Base-by-base conservation (phyloP, 305 asterid genomes). In the Fraxinus paxiana region DNA sequence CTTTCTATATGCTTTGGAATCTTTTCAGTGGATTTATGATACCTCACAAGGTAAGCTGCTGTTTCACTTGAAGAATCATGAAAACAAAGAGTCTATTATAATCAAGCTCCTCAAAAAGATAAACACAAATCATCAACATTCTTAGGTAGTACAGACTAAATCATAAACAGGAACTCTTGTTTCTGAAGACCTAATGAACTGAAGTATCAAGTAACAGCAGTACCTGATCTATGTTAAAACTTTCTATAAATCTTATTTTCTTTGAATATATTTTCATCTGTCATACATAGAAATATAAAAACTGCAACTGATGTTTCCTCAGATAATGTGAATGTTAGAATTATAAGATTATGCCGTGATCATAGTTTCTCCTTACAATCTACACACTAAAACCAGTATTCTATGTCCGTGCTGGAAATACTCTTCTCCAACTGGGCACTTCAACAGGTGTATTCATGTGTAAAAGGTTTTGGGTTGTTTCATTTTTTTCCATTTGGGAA, bases 21-120 rank as follows among this genome's bases (percentile, higher is more conserved):
- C 97, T 95, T 87, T 95, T 95, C 89, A 89, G 97, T 56, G 99
- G 99, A 65, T 95, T 95, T 88, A 91, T 95, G 97, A 90, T 95
- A 56, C 97, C 99, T 71, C 94, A 93, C 88, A 93, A 92, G 98
- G 98, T 95, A 91, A 86, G 10, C 38, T 26, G 18, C 31, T 67
- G 18, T 28, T 13, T 28, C 20, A 67, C 37, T 28, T 67, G 18
- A 2, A 15, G 34, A 46, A 74, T 48, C 41, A 2, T 56, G 24
- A 72, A 22, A 67, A 12, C 37, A 3, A 5, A 67, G 38, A 30
- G 73, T 28, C 9, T 13, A 13, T 22, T 59, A 59, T 6, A 59
- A 59, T 59, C 20, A 59, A 22, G 15, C 70, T 59, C 70, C 15
- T 22, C 5, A 20, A 22, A 59, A 59, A 8, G 5, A 59, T 0